A percentile compares a stretch with the other conserved stretches of the same genome.
These are phyloP conservation scores for Venustampulla echinocandica DNA, from an alignment of 495 filamentous ascomycete genomes.

Conservation along the genomic window DNA sequence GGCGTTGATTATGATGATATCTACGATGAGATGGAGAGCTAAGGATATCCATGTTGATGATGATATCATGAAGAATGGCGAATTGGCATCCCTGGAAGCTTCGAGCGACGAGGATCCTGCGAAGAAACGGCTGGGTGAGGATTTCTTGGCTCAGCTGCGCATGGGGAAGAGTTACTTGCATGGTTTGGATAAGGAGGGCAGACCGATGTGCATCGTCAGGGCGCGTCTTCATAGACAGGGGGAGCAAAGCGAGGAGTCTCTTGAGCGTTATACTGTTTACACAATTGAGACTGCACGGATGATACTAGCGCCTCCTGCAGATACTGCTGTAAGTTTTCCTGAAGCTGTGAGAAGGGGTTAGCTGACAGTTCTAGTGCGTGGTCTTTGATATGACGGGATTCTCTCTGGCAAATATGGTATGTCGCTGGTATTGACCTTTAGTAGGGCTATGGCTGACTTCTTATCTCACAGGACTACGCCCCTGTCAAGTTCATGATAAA, in stretches of 20 bases:
- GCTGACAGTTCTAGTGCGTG: slow-evolving; percentile 48
- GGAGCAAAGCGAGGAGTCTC: slow-evolving; percentile 69
- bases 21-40: slow-evolving; percentile 85
- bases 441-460: background rate
- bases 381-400: slow-evolving; percentile 96
- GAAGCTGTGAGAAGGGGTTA: slow-evolving; percentile 6
- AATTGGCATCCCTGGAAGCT: slow-evolving; percentile 53
- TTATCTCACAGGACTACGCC: slow-evolving; percentile 65
- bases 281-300: slow-evolving; percentile 87
- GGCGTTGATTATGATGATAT: slow-evolving; percentile 87
- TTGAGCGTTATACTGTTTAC: slow-evolving; percentile 89
- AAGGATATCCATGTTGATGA: slow-evolving; percentile 77
- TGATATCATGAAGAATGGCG: slow-evolving; percentile 75
- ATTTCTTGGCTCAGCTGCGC: slow-evolving; percentile 77
- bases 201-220: slow-evolving; percentile 82
- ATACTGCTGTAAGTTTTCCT: slow-evolving; percentile 73
- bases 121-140: slow-evolving; percentile 53
- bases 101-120: slow-evolving; percentile 44
- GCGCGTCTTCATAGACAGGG: slow-evolving; percentile 70
- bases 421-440: slow-evolving; percentile 8
- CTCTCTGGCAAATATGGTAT: slow-evolving; percentile 87
- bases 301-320: slow-evolving; percentile 68
- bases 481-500: slow-evolving; percentile 99
- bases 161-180: slow-evolving; percentile 95
- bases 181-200: slow-evolving; percentile 72